Conservation (phyloP, 768 basidiomycete genomes). For the Tylopilus sp. region DNA sequence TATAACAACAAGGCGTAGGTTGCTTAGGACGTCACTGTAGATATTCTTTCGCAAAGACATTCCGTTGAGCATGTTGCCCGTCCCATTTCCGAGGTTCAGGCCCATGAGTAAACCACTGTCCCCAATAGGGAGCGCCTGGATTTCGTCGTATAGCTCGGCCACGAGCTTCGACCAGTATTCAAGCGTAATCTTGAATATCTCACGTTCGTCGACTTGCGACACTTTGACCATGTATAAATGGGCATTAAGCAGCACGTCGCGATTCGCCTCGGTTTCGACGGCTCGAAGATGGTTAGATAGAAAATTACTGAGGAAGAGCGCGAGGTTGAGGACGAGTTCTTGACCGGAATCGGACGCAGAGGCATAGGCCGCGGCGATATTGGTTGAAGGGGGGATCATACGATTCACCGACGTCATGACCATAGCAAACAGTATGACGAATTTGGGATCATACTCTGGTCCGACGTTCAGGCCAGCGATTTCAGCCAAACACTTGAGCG, state of each 20-base stretch:
- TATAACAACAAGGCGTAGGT: constrained; percentile 92
- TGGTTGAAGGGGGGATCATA: constrained; percentile 94
- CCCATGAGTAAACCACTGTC: constrained; percentile 87
- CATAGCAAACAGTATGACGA: constrained; percentile 95
- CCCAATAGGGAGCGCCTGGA: constrained; percentile 86
- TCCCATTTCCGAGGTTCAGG: constrained; percentile 68
- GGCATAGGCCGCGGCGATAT: constrained; percentile 89
- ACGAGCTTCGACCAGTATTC: constrained; percentile 98
- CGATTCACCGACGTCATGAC: constrained; percentile 97
- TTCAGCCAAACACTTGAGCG: constrained; percentile 94
- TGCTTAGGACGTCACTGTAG: constrained; percentile 92
- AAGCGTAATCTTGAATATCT: constrained; percentile 98
- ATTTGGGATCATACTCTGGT: constrained; percentile 97
- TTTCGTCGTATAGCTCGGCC: constrained; percentile 94
- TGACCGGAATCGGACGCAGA: constrained; percentile 90
- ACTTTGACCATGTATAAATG: constrained; percentile 99
- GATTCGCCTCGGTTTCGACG: constrained; percentile 89
- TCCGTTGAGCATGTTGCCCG: constrained; percentile 67
- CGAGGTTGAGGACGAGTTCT: constrained; percentile 94
- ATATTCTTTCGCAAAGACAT: constrained; percentile 89
- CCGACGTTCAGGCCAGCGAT: constrained; percentile 94
- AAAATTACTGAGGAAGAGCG: constrained; percentile 97
- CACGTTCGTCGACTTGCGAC: constrained; percentile 95
- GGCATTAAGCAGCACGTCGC: constrained; percentile 91
- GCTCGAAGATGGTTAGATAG: constrained; percentile 88